phyloP scores from a whole-genome alignment of 176 grass and related monocot species.

The Aegilops umbellulata region DNA sequence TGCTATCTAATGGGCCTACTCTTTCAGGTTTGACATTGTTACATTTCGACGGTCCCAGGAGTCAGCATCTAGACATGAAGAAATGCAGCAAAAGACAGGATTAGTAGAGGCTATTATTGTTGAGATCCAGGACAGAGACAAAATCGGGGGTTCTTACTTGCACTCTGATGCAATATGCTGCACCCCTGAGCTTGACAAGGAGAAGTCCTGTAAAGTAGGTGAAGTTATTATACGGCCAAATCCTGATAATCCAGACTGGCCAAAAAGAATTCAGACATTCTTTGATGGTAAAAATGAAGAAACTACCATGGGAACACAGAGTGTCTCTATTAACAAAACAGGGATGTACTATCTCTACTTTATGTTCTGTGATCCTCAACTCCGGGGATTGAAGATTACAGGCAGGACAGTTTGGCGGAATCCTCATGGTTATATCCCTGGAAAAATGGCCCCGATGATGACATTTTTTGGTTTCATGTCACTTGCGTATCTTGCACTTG shows the following conservation, averaged over 20 bases:
- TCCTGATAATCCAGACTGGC: conserved; percentile 80
- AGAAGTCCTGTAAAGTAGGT: conserved; percentile 71
- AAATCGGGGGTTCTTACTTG: conserved; percentile 87
- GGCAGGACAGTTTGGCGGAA: conserved; percentile 98
- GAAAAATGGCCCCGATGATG: conserved; percentile 98
- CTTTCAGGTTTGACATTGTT: conserved; percentile 86
- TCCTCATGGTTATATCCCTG: conserved; percentile 96
- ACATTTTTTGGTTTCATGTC: conserved; percentile 97
- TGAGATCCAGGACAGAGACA: conserved; percentile 93
- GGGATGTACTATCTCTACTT: conserved; percentile 99
- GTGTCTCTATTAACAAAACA: conserved; percentile 68
- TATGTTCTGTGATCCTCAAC: conserved; percentile 98
- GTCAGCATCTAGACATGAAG: conserved; percentile 60
- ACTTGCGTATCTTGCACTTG: conserved; percentile 89
- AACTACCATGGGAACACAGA: conserved; percentile 58
- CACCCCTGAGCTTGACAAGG: conserved; percentile 64
- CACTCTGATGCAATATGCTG: conserved; percentile 94
- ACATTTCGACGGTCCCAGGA: conserved; percentile 68
- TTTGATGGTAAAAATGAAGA: conserved; percentile 78
- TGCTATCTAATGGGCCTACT: conserved; percentile 18
- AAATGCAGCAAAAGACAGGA: conserved; percentile 95
- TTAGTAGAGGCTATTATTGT: conserved; percentile 96
- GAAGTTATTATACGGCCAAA: conserved; percentile 93
- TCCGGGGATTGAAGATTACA: conserved; percentile 67
- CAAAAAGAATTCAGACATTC: conserved; percentile 91